Evolutionary conservation across 1,284 basidiomycete species (phyloP).

Genomic region (Naganishia sp.): DNA sequence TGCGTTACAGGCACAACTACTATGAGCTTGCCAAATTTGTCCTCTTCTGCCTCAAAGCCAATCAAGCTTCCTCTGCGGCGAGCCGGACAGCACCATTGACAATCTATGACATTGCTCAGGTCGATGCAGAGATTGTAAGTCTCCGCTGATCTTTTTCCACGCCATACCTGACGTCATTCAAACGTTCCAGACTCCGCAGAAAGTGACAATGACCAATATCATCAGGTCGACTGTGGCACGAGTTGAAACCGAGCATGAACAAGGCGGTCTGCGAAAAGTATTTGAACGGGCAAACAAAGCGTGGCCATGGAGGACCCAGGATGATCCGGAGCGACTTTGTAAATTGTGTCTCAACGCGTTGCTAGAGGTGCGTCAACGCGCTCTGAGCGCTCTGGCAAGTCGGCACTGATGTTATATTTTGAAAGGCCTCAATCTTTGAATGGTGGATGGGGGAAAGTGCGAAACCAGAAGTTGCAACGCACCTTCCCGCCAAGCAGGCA

Average conservation of each 20-base stretch:
- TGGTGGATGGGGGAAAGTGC: constrained; percentile 30
- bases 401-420: background rate
- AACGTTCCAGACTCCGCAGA: background rate
- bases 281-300: constrained; percentile 27
- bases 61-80: constrained; percentile 8
- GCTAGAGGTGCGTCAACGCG: constrained; percentile 22
- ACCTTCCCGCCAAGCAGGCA: constrained; percentile 11
- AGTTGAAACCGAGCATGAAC: background rate
- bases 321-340: constrained; percentile 27
- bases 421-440: constrained; percentile 27
- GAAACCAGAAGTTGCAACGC: constrained; percentile 5
- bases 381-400: background rate
- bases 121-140: background rate
- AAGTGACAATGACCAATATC: constrained; percentile 11
- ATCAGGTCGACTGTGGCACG: constrained; percentile 13
- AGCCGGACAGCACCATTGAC: no score
- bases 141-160: background rate
- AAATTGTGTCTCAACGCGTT: constrained; percentile 11
- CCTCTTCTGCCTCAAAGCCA: constrained; percentile 20
- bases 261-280: constrained; percentile 15
- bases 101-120: background rate
- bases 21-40: constrained; percentile 31
- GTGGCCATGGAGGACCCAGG: constrained; percentile 10
- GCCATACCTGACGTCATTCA: background rate
- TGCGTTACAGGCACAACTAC: constrained; percentile 26